phyloP scores from a whole-genome alignment of 2,329 filamentous ascomycete species.

The Arthrobotrys megalospora region DNA sequence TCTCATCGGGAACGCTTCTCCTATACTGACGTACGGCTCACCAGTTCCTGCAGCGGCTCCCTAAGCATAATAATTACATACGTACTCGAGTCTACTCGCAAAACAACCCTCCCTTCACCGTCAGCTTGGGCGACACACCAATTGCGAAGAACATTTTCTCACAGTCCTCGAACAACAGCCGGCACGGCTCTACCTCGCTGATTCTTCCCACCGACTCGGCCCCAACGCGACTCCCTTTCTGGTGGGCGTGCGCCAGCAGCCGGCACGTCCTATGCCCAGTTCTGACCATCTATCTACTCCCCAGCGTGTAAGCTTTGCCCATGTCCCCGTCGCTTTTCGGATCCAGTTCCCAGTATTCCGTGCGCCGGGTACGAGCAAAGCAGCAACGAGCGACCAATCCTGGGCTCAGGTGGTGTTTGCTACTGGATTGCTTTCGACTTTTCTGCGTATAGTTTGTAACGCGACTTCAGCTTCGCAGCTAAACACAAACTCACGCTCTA shows the following conservation, averaged over 20 bases:
- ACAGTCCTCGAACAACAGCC: neutral
- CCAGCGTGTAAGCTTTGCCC: conserved; percentile 52
- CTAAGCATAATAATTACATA: neutral
- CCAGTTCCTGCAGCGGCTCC: neutral
- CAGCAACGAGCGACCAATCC: neutral
- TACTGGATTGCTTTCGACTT: neutral
- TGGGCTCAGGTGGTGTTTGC: conserved; percentile 1
- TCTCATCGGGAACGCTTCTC: neutral
- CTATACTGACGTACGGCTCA: neutral
- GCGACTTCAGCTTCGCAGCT: conserved; percentile 23
- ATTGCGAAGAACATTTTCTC: conserved; percentile 5
- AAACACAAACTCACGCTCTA: neutral
- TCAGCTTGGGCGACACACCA: conserved; percentile 3
- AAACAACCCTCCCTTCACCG: neutral
- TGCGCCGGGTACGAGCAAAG: conserved; percentile 13
- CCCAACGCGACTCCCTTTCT: conserved; percentile 60
- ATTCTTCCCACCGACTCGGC: conserved; percentile 51
- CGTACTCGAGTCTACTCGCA: neutral
- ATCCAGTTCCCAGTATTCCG: conserved; percentile 23
- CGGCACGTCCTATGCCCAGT: conserved; percentile 39
- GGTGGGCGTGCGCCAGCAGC: conserved; percentile 66
- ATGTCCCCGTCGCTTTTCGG: conserved; percentile 49
- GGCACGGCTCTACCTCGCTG: conserved; percentile 29
- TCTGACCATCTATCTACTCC: conserved; percentile 54
- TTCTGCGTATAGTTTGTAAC: conserved; percentile 7